Percentiles rank a stretch among this genome's conserved stretches.
Evolutionary conservation across 257 asterid genomes (phyloP).

Genomic region (Forsythia viridissima): DNA sequence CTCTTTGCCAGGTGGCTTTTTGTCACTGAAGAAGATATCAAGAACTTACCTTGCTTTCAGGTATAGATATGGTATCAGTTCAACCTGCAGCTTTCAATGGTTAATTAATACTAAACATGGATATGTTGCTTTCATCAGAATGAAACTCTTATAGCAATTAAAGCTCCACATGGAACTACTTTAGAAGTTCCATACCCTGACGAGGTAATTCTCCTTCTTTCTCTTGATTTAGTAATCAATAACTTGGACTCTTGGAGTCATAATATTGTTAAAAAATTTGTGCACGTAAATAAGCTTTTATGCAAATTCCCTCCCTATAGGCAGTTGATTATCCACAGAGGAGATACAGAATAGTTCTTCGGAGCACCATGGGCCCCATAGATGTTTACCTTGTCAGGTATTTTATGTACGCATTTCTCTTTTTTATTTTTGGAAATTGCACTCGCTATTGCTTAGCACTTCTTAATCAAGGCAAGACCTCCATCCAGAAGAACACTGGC

Average conservation of each 20-base stretch:
- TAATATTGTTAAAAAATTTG: conserved; percentile 6
- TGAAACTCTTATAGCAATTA: conserved; percentile 89
- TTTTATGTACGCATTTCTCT: conserved; percentile 15
- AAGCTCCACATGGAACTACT: conserved; percentile 97
- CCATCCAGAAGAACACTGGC: conserved; percentile 4
- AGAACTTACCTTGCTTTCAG: conserved; percentile 84
- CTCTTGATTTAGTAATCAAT: neutral
- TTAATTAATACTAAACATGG: conserved; percentile 17
- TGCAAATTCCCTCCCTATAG: conserved; percentile 38
- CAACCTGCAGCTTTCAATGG: neutral
- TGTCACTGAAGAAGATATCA: conserved; percentile 88
- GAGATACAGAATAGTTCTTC: conserved; percentile 74
- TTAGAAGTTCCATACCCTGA: conserved; percentile 96
- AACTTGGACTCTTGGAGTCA: neutral
- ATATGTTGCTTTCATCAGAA: conserved; percentile 46
- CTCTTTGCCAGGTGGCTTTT: conserved; percentile 71
- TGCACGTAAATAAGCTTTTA: neutral
- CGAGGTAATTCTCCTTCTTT: conserved; percentile 53
- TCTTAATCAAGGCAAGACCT: conserved; percentile 11
- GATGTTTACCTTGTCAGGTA: conserved; percentile 94
- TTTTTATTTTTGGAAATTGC: neutral
- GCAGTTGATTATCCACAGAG: conserved; percentile 92
- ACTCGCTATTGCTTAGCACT: neutral
- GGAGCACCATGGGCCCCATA: conserved; percentile 93
- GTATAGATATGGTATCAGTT: conserved; percentile 37